Evolutionary conservation across 805 yeast genomes (phyloP), one percentile per base, ranked within the genome.

Genomic region (Candida railenensis): DNA sequence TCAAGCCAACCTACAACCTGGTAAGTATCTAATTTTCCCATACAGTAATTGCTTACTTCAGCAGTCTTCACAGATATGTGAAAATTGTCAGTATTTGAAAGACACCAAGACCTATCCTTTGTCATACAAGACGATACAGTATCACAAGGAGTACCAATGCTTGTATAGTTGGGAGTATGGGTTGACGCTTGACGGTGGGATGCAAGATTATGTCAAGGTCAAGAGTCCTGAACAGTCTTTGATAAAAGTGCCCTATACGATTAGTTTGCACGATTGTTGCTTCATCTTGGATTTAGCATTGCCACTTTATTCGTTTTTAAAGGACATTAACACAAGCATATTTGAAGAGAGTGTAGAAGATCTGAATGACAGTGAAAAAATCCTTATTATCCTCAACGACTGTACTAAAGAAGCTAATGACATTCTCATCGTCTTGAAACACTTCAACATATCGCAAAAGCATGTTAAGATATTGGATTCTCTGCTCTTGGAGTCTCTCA

Each of bases 201-300:
- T 71, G 16, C 75, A 70, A 50, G 74, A 71, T 38, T 65, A 49
- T 47, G 49, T 71, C 25, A 56, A 59, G 33, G 54, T 71, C 3
- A 53, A 53, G 7, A 40, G 52, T 37, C 66, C 73, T 0, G 53
- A 55, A 15, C 43, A 57, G 22, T 47, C 58, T 19, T 52, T 70
- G 37, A 52, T 71, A 11, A 50, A 48, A 16, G 47, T 70, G 2
- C 73, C 74, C 1, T 50, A 48, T 3, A 57, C 54, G 40, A 57
- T 70, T 11, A 62, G 69, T 38, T 49, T 63, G 20, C 76, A 71
- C 49, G 76, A 71, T 50, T 57, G 62, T 34, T 63, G 69, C 43
- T 66, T 67, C 41, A 48, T 65, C 4, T 44, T 58, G 15, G 75
- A 70, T 38, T 51, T 63, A 16, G 59, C 65, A 51, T 53, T 71